These are phyloP conservation scores for Phytophthora sojae DNA, from an alignment of 352 stramenopile genomes.

Conservation along the genomic window DNA sequence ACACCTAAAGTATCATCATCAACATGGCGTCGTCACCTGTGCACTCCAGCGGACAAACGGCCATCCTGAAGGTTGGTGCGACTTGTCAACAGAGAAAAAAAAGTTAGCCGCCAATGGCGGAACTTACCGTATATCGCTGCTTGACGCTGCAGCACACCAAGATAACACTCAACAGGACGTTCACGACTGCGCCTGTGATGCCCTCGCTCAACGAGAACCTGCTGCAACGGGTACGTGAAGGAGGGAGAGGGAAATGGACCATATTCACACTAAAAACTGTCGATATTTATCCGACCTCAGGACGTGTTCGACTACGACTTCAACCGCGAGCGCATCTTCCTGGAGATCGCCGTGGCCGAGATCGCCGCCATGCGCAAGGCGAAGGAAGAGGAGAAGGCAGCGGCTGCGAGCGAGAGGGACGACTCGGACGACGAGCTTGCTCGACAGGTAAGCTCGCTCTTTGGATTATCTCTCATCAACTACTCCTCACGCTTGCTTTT, in stretches of 20 bases:
- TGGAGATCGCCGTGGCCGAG: conserved; percentile 71
- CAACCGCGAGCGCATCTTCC: conserved; percentile 67
- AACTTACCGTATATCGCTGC: neutral
- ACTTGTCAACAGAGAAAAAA: neutral
- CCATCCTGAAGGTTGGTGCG: conserved; percentile 40
- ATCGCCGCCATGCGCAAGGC: conserved; percentile 59
- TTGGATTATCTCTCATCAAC: neutral
- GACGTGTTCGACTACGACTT: conserved; percentile 84
- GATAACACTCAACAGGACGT: conserved; percentile 62
- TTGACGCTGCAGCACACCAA: conserved; percentile 48
- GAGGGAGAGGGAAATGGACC: neutral
- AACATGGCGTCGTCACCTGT: conserved; percentile 46
- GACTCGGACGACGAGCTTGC: conserved; percentile 53
- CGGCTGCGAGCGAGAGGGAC: conserved; percentile 30
- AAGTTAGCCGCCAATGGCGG: neutral
- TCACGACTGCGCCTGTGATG: conserved; percentile 50
- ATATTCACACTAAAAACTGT: neutral
- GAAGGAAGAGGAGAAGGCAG: conserved; percentile 34
- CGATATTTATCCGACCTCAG: conserved; percentile 23
- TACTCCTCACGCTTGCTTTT: conserved; percentile 4
- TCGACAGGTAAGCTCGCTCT: conserved; percentile 40
- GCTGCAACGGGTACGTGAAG: conserved; percentile 50
- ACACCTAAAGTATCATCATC: neutral
- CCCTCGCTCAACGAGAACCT: conserved; percentile 67
- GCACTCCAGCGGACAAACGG: conserved; percentile 35